Percentiles rank a stretch among this genome's conserved stretches.
Evolutionary conservation across 805 yeast genomes (phyloP).

Genomic region (Kazachstania bromeliacearum): DNA sequence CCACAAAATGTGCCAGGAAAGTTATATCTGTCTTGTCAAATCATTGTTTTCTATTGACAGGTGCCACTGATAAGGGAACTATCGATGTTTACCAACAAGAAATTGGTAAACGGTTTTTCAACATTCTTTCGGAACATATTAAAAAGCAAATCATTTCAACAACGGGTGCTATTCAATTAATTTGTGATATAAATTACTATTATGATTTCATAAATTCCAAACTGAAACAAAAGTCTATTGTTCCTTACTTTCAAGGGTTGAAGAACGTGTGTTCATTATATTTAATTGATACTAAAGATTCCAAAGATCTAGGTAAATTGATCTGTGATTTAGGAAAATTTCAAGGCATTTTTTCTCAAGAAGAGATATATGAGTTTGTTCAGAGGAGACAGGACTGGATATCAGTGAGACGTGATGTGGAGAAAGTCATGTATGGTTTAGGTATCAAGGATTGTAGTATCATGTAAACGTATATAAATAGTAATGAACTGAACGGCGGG

Average conservation of each 20-base stretch:
- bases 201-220: conserved; percentile 57
- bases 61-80: conserved; percentile 78
- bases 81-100: conserved; percentile 92
- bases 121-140: conserved; percentile 63
- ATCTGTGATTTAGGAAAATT: conserved; percentile 77
- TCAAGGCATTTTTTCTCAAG: conserved; percentile 83
- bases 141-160: conserved; percentile 66
- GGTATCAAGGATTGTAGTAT: conserved; percentile 69
- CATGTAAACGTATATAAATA: conserved; percentile 26
- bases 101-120: conserved; percentile 78
- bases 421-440: conserved; percentile 89
- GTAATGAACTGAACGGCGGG: too few relatives aligned
- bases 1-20: conserved; percentile 57
- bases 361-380: conserved; percentile 88
- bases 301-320: conserved; percentile 75
- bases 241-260: conserved; percentile 69
- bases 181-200: conserved; percentile 71
- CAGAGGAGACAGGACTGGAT: conserved; percentile 85
- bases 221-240: conserved; percentile 55
- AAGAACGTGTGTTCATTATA: conserved; percentile 80
- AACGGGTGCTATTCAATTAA: conserved; percentile 73
- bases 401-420: conserved; percentile 65
- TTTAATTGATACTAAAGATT: conserved; percentile 54
- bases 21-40: conserved; percentile 54
- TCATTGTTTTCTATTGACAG: conserved; percentile 65